These are phyloP conservation scores for Cordyceps cicadae DNA, from an alignment of 2,329 filamentous ascomycete species.

Conservation along the genomic window DNA sequence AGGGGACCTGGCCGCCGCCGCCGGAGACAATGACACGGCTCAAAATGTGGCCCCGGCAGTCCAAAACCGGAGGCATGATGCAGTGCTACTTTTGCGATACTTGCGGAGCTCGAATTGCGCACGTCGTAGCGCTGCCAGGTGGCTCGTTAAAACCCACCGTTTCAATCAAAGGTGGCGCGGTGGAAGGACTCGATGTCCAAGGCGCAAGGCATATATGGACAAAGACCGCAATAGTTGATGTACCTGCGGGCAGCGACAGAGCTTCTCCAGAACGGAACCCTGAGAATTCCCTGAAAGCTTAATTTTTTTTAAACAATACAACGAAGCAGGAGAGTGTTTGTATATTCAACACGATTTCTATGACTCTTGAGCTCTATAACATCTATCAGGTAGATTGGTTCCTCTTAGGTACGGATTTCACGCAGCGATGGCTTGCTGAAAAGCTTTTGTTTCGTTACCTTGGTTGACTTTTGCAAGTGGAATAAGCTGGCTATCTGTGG, in stretches of 20 bases:
- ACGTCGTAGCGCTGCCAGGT: conserved; percentile 31
- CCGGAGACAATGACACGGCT: conserved; percentile 25
- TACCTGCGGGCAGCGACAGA: conserved; percentile 29
- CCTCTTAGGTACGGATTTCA: conserved; percentile 10
- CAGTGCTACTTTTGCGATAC: conserved; percentile 35
- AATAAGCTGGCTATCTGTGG: conserved; percentile 32
- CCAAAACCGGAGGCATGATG: conserved; percentile 32
- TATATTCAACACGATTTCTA: conserved; percentile 13
- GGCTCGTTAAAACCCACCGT: conserved; percentile 29
- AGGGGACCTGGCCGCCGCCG: conserved; percentile 32
- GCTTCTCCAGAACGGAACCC: conserved; percentile 14
- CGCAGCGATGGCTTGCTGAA: conserved; percentile 38
- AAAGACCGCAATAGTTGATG: conserved; percentile 33
- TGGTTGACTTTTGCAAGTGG: conserved; percentile 51
- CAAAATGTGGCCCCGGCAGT: conserved; percentile 29
- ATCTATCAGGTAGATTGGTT: not conserved
- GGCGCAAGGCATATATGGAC: conserved; percentile 38
- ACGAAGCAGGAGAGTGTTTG: not conserved
- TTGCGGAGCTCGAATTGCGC: conserved; percentile 40
- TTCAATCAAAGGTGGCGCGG: conserved; percentile 38
- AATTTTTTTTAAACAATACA: not conserved
- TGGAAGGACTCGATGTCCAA: conserved; percentile 33
- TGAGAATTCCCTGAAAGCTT: not conserved
- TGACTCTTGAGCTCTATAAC: not conserved
- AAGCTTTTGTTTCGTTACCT: conserved; percentile 46